Evolutionary conservation across 306 rosid species (phyloP).

Genomic region (Prunus mume): DNA sequence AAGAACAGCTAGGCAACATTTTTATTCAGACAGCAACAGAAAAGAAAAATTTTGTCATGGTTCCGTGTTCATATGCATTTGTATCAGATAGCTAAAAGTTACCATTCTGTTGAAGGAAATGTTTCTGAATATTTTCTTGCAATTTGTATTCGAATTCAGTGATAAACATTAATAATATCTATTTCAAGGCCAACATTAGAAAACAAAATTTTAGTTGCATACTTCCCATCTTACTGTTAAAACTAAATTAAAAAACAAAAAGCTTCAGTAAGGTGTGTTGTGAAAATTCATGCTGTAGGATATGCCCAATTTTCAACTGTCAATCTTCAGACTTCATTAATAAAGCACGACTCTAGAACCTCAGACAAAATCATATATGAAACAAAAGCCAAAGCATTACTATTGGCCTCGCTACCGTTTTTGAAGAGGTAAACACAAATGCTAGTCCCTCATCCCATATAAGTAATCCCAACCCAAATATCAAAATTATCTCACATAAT

Average conservation of each 20-base stretch:
- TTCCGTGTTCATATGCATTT: neutral
- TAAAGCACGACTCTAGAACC: too few species aligned
- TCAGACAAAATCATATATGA: neutral
- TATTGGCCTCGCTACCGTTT: neutral
- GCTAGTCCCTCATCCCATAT: conserved; percentile 9
- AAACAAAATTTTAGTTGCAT: too few species aligned
- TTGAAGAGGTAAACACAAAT: neutral
- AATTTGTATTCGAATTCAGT: neutral
- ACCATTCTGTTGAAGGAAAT: neutral
- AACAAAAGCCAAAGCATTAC: neutral
- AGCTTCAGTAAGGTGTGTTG: too few species aligned
- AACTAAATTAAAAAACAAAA: too few species aligned
- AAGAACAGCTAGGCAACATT: neutral
- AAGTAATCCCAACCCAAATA: conserved; percentile 16
- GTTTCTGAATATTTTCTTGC: neutral
- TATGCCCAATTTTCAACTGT: too few species aligned
- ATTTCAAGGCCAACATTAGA: too few species aligned
- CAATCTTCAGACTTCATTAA: too few species aligned
- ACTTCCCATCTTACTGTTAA: too few species aligned
- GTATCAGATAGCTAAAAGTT: neutral
- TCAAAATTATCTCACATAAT: conserved; percentile 23
- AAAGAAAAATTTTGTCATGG: neutral
- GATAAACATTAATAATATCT: too few species aligned
- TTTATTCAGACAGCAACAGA: neutral
- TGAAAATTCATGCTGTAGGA: too few species aligned